A percentile compares a stretch with the other conserved stretches of the same genome.
phyloP scores from a whole-genome alignment of 2,329 filamentous ascomycete species.

The Sarocladium brachiariae region DNA sequence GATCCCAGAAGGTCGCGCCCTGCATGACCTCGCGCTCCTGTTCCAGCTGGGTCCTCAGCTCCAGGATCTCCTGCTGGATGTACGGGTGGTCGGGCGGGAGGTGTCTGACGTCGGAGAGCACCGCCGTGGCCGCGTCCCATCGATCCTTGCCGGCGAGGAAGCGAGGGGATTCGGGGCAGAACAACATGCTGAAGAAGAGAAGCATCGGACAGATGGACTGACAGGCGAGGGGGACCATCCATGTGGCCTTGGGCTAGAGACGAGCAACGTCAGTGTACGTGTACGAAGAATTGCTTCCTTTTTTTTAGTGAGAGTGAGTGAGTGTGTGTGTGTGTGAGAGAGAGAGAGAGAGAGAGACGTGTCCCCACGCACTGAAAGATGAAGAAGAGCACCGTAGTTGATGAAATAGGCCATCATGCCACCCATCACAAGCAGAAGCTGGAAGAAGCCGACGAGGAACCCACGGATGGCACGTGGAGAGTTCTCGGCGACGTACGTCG shows the following conservation, averaged over 20 bases:
- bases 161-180: conserved; percentile 54
- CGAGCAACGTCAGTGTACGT: too few species aligned
- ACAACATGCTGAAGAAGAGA: conserved; percentile 45
- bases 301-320: too few species aligned
- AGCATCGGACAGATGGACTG: conserved; percentile 50
- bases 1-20: conserved; percentile 11
- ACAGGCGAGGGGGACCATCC: conserved; percentile 50
- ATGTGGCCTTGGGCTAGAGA: conserved; percentile 25
- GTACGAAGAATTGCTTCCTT: too few species aligned
- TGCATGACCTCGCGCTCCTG: conserved; percentile 19
- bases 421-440: conserved; percentile 48
- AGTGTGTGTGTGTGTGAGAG: too few species aligned
- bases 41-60: conserved; percentile 22
- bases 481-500: conserved; percentile 55
- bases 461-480: conserved; percentile 52
- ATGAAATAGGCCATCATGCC: conserved; percentile 47
- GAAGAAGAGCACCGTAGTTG: conserved; percentile 42
- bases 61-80: conserved; percentile 25
- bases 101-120: conserved; percentile 27
- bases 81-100: conserved; percentile 30
- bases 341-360: not conserved
- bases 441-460: conserved; percentile 52
- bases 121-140: conserved; percentile 39
- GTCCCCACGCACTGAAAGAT: conserved; percentile 19
- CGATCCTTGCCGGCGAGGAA: conserved; percentile 52